Base-by-base conservation (phyloP, 306 rosid species). In the Acmispon strigosus region DNA sequence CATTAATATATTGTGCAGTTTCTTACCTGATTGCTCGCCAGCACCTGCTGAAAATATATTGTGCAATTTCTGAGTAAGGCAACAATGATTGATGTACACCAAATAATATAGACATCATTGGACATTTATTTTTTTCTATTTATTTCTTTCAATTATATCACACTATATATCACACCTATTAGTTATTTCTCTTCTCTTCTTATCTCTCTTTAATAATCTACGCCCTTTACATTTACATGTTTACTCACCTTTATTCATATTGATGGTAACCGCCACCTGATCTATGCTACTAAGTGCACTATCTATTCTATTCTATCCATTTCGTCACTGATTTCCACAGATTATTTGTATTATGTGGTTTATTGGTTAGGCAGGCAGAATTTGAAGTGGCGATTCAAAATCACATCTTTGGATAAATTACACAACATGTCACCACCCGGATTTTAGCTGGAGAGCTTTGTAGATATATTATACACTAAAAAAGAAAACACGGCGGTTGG, bases 291-390 rank as follows among this genome's bases (percentile, higher is more conserved):
- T 3, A 0, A 24, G 45, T 24, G 47, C 47, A 50, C 42, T 27
- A 27, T 27, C 4, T 27, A 37, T 42, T 27, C 4, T 27, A 37
- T 42, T 67, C 75, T 34, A 24, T 54, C 68, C 17, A 52, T 14
- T 43, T 34, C 47, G 4, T 69, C 59, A 48, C 22, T 10, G 43
- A 6, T 15, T 6, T 34, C 5, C 17, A 52, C 34, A 6, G 5
- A 47, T 74, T 45, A 60, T 37, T 62, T 32, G 37, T 32, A 32
- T 62, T 60, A 17, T 80, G 54, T 32, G 11, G 12, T 58, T 78
- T 44, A 36, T 45, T 63, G 41, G 45, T 29, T 53, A 16, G 34
- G 42, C 17, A 12, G 34, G 50, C 10, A 2, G 10, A 53, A 43
- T 44, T 60, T 69, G 12, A 14, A 51, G 43, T 47, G 58, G 73